Percentiles rank a stretch among this genome's conserved stretches.
These are phyloP conservation scores for Linaria vulgaris DNA, from an alignment of 257 asterid genomes.

Conservation along the genomic window DNA sequence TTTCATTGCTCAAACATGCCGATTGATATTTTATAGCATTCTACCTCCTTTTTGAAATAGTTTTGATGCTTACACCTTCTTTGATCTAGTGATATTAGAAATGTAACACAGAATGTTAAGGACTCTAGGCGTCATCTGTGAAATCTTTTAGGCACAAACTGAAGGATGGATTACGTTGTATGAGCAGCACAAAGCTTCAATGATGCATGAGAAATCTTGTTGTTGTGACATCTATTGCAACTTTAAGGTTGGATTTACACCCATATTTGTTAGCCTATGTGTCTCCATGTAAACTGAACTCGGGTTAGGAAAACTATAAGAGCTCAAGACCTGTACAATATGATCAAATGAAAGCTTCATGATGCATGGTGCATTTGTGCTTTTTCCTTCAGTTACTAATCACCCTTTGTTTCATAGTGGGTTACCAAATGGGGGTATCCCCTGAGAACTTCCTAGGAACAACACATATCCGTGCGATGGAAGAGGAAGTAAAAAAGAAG, in stretches of 20 bases:
- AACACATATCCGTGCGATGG: constrained; percentile 50
- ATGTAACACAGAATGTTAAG: no score
- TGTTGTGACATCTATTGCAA: background rate
- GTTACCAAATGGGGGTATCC: constrained; percentile 59
- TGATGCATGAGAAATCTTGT: background rate
- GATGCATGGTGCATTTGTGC: background rate
- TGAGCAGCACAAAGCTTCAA: background rate
- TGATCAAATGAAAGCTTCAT: no score
- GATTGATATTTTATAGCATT: no score
- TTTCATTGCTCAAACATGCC: background rate
- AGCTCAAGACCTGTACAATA: no score
- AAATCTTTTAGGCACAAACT: background rate
- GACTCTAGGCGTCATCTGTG: no score
- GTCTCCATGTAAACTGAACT: no score
- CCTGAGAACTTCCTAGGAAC: constrained; percentile 50
- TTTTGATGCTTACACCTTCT: no score
- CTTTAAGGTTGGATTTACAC: no score
- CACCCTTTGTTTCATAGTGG: constrained; percentile 54
- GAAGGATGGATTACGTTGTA: background rate
- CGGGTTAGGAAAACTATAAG: no score
- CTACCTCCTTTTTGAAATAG: no score
- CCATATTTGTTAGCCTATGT: background rate
- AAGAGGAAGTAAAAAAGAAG: constrained; percentile 64
- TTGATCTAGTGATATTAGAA: no score
- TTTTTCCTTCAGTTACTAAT: constrained; percentile 7